Base-by-base conservation (phyloP, 805 yeast species). In the Candida incommunis region DNA sequence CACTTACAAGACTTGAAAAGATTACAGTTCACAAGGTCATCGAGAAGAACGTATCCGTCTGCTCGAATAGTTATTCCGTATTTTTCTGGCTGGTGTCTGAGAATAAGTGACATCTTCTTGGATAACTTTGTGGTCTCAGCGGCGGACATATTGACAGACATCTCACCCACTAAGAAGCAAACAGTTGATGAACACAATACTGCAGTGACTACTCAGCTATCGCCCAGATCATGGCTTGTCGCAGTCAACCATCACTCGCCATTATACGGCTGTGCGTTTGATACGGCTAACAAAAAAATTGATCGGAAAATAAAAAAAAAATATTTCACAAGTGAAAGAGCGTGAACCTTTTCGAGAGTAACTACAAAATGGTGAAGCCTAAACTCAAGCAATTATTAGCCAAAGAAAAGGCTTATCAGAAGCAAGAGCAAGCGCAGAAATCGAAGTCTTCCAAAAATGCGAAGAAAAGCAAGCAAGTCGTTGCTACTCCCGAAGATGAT, bases 71-170 rank as follows among this genome's bases (percentile, higher is more conserved):
- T 50, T 13, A 88, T 58, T 0, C 70, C 67, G 51, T 83, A 88
- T 44, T 77, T 73, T 9, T 62, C 56, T 0, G 96, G 96, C 3
- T 81, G 83, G 56, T 88, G 96, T 22, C 96, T 69, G 1, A 88
- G 70, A 2, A 88, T 63, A 52, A 80, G 78, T 7, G 92, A 72
- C 26, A 88, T 63, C 1, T 81, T 65, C 52, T 82, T 84, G 2
- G 95, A 84, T 16, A 87, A 77, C 29, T 61, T 64, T 5, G 37
- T 31, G 20, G n/a, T 9, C 5, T 31, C n/a, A 7, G 18, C 20
- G 4, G 9, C 7, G 5, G 37, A 7, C 37, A 31, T 31, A 4
- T 31, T 31, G 13, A 31, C 4, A 31, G 4, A 31, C 13, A 25
- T n/a, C n/a, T n/a, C n/a, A n/a, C n/a, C n/a, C n/a, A n/a, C n/a